Conservation (phyloP, 768 basidiomycete genomes). For the Russula lepida region DNA sequence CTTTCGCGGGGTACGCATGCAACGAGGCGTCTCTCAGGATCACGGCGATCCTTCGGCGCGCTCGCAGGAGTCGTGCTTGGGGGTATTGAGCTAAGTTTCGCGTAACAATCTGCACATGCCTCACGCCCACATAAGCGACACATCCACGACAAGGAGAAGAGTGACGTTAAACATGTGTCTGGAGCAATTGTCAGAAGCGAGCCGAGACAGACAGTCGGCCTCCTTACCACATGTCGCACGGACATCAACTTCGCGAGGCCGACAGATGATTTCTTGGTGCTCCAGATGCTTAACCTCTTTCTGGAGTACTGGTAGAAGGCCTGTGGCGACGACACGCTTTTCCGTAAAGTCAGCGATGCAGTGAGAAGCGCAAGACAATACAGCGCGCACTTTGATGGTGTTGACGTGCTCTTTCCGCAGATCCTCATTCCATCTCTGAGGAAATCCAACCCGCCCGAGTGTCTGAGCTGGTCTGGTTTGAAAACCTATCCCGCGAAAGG, state of each 20-base stretch:
- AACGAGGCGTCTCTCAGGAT: slow-evolving; percentile 48
- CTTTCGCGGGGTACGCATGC: slow-evolving; percentile 47
- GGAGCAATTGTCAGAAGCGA: slow-evolving; percentile 18
- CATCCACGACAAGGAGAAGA: slow-evolving; percentile 85
- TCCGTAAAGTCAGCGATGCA: slow-evolving; percentile 8
- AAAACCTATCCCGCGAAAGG: slow-evolving; percentile 58
- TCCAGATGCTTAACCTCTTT: slow-evolving; percentile 54
- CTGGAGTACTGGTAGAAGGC: slow-evolving; percentile 59
- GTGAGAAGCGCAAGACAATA: background rate
- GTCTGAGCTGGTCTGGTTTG: slow-evolving; percentile 7
- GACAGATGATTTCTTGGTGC: slow-evolving; percentile 48
- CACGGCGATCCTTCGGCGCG: slow-evolving; percentile 17
- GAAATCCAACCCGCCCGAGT: slow-evolving; percentile 5
- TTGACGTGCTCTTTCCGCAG: slow-evolving; percentile 44
- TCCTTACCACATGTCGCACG: slow-evolving; percentile 77
- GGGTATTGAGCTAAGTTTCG: slow-evolving; percentile 48
- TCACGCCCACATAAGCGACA: slow-evolving; percentile 84
- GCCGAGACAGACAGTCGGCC: background rate
- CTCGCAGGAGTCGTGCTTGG: slow-evolving; percentile 34
- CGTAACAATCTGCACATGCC: slow-evolving; percentile 76
- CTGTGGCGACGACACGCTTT: slow-evolving; percentile 57
- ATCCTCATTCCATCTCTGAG: slow-evolving; percentile 7
- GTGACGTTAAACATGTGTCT: slow-evolving; percentile 92
- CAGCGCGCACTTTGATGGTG: slow-evolving; percentile 39
- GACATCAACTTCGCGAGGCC: slow-evolving; percentile 71